Evolutionary conservation across 352 stramenopile genomes (phyloP), one percentile per base, ranked within the genome.

Genomic region (Phytopythium kandeliae): DNA sequence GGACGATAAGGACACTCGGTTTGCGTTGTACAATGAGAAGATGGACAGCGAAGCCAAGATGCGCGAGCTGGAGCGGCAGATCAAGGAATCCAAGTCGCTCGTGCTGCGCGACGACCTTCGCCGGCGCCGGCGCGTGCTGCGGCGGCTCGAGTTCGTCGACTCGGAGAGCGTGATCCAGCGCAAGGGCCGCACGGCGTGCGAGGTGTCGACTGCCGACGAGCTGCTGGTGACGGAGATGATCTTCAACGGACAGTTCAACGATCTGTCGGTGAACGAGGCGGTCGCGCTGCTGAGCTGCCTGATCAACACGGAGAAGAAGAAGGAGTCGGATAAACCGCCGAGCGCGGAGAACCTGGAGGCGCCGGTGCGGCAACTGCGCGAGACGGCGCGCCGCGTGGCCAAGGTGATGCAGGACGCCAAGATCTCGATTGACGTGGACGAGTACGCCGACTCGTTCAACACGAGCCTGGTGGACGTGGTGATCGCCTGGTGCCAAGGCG

Each of bases 191-290:
- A 98, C 97, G 22, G 97, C 96, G 4, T 99, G 97, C 65, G 97
- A 99, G 71, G 95, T 99, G 49, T 99, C 97, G 42, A 99, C 97
- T 12, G 95, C 92, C 3, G 92, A 99, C 63, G 97, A 99, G 67
- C 69, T 99, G 52, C 81, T 99, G 21, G 84, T 98, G 34, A 98
- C 97, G 4, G 97, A 99, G 69, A 84, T 99, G 53, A 97, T 99
- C 34, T 99, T 99, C 72, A 96, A 90, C 37, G 96, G 96, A 37
- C 80, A 97, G 30, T 99, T 99, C 78, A 98, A 98, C 57, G 95
- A 98, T 40, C 71, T 99, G n/a, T 90, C 78, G 2, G 84, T 98
- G n/a, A 96, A 98, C 54, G 93, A 99, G 56, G 92, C 81, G 15
- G 96, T 98, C 28, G 92, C 97, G 34, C 58, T 99, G 12, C 60